phyloP scores from a whole-genome alignment of 2,329 filamentous ascomycete species.

The Botryotinia calthae region DNA sequence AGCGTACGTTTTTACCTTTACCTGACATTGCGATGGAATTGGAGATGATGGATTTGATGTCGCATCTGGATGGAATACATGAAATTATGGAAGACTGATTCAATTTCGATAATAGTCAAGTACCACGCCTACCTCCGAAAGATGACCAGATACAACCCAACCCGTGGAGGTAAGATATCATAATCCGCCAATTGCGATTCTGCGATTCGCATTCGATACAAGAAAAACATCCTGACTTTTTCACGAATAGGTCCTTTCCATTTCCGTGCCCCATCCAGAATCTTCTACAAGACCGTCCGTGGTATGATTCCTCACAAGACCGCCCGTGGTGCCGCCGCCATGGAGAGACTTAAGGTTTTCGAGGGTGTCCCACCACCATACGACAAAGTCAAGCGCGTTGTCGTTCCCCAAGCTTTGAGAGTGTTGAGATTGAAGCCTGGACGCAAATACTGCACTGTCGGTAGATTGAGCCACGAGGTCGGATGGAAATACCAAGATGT shows the following conservation, averaged over 20 bases:
- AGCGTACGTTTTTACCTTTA: constrained; percentile 72
- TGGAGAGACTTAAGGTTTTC: constrained; percentile 99
- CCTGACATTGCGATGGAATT: constrained; percentile 11
- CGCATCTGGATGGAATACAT: constrained; percentile 20
- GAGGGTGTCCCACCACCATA: constrained; percentile 98
- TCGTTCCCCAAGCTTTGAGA: constrained; percentile 96
- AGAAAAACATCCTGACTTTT: constrained; percentile 38
- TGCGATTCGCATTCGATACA: constrained; percentile 16
- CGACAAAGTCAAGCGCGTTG: constrained; percentile 99
- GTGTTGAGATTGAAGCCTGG: constrained; percentile 96
- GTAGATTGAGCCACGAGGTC: constrained; percentile 96
- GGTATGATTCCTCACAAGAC: constrained; percentile 99
- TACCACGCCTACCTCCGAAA: constrained; percentile 99
- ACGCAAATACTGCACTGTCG: constrained; percentile 99
- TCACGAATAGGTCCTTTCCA: constrained; percentile 82
- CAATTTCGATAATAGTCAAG: constrained; percentile 73
- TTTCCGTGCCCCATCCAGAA: constrained; percentile 97
- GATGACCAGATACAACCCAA: constrained; percentile 99
- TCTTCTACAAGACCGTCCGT: constrained; percentile 99
- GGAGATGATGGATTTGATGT: constrained; percentile 24
- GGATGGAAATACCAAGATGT: constrained; percentile 99
- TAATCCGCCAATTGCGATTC: constrained; percentile 17
- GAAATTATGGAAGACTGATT: constrained; percentile 46
- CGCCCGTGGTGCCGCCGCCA: constrained; percentile 88
- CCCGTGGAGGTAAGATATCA: constrained; percentile 77